These are phyloP conservation scores for Mollisiaceae sp. DNA, from an alignment of 2,329 filamentous ascomycete species.

Conservation along the genomic window DNA sequence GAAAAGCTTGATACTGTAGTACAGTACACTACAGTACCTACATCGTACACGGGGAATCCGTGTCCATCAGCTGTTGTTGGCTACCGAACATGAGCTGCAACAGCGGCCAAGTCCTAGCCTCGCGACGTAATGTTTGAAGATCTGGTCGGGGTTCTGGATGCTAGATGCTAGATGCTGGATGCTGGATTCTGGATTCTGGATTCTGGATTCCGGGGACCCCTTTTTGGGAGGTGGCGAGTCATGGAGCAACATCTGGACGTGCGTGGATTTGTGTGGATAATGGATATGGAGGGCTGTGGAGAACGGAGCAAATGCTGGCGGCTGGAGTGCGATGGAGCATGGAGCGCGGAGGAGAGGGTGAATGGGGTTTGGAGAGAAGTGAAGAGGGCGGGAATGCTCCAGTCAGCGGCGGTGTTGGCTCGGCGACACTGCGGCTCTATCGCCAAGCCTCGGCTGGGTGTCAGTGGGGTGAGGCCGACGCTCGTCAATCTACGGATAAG, in stretches of 20 bases:
- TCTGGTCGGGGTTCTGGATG: not conserved
- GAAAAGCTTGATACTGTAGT: too few relatives aligned
- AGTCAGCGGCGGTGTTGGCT: not conserved
- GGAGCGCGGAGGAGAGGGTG: not conserved
- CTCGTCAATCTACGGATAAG: not conserved
- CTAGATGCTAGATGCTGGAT: not conserved
- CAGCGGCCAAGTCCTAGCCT: too few relatives aligned
- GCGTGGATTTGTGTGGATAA: not conserved
- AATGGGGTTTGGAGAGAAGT: not conserved
- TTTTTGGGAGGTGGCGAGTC: constrained; percentile 3
- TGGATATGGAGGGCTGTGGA: constrained; percentile 10
- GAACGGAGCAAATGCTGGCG: constrained; percentile 5
- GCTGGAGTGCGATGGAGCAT: constrained; percentile 1
- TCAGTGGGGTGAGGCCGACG: not conserved
- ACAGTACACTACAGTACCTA: too few relatives aligned
- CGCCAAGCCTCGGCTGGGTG: not conserved
- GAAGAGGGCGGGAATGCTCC: not conserved
- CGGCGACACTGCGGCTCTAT: constrained; percentile 11
- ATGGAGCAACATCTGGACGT: not conserved
- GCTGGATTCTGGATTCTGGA: not conserved
- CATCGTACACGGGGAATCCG: too few relatives aligned
- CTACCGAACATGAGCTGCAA: too few relatives aligned
- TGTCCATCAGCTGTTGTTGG: too few relatives aligned
- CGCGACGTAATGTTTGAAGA: too few relatives aligned
- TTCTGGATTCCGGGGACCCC: constrained; percentile 7